A percentile compares a stretch with the other conserved stretches of the same genome.
Conservation (phyloP, 805 yeast species). For the Ogataea methanolica region DNA sequence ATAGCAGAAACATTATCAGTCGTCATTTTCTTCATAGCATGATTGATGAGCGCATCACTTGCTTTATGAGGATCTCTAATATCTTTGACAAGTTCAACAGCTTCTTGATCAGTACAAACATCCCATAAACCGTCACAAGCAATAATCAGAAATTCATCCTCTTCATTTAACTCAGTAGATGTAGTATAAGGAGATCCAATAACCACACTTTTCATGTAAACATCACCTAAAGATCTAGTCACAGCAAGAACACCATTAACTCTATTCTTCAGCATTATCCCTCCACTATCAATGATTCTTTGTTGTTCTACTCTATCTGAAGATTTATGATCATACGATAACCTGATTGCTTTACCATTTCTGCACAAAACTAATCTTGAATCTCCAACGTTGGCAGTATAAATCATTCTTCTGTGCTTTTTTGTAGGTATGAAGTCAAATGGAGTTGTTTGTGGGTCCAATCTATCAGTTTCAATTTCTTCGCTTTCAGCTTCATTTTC, state of each 20-base stretch:
- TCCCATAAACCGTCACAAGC: constrained; percentile 99
- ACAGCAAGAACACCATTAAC: constrained; percentile 96
- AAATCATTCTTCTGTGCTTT: constrained; percentile 66
- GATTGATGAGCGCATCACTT: constrained; percentile 58
- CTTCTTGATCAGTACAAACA: constrained; percentile 79
- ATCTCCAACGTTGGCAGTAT: constrained; percentile 95
- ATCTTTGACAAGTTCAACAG: constrained; percentile 64
- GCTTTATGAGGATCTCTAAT: constrained; percentile 59
- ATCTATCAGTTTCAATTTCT: background rate
- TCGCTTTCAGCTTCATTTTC: constrained; percentile 1
- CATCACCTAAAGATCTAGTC: constrained; percentile 88
- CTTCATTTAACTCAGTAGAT: constrained; percentile 61
- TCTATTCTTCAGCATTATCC: constrained; percentile 81
- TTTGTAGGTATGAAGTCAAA: constrained; percentile 46
- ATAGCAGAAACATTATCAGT: constrained; percentile 92
- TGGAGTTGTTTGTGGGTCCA: constrained; percentile 21
- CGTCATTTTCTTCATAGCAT: constrained; percentile 73
- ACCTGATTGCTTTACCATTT: constrained; percentile 66
- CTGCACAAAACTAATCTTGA: constrained; percentile 78
- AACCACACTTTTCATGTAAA: constrained; percentile 85
- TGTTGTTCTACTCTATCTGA: constrained; percentile 72
- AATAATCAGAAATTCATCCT: constrained; percentile 75
- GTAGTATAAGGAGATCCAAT: constrained; percentile 92
- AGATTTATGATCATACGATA: constrained; percentile 93
- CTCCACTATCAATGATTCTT: constrained; percentile 76